These are phyloP conservation scores for Ceratocystis variospora DNA, from an alignment of 2,329 filamentous ascomycete species.

Conservation along the genomic window DNA sequence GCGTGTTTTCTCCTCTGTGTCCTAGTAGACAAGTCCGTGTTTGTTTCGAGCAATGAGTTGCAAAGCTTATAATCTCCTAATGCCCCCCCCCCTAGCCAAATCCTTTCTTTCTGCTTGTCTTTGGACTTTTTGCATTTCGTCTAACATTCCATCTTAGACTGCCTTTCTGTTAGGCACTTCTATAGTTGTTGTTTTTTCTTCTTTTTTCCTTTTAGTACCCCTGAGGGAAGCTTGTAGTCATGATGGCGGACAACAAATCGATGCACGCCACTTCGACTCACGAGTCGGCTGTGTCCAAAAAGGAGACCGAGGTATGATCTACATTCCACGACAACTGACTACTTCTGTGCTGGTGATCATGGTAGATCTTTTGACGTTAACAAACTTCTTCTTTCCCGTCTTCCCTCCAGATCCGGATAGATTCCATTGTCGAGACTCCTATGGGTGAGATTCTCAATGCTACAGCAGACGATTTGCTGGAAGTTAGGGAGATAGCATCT, in stretches of 20 bases:
- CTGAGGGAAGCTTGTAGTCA: neutral
- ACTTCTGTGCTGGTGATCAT: neutral
- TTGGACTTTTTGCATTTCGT: neutral
- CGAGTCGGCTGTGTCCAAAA: neutral
- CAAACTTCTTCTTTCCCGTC: neutral
- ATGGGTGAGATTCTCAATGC: slow-evolving; percentile 25
- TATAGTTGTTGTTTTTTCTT: neutral
- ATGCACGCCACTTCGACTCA: neutral
- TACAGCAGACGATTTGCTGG: slow-evolving; percentile 33
- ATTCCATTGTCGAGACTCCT: slow-evolving; percentile 3
- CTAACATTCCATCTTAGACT: neutral
- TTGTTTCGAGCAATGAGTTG: slow-evolving; percentile 5
- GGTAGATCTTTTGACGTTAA: neutral
- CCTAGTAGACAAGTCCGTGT: neutral
- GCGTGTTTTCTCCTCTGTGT: neutral
- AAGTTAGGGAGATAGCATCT: slow-evolving; percentile 30
- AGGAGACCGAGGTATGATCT: slow-evolving; percentile 5
- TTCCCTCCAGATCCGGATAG: slow-evolving; percentile 3
- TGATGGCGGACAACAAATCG: slow-evolving; percentile 2
- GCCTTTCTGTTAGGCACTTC: neutral
- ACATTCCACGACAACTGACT: neutral
- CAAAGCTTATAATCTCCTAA: neutral
- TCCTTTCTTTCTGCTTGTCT: neutral
- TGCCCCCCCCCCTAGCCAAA: neutral
- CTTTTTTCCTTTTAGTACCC: neutral